phyloP scores from a whole-genome alignment of 306 rosid species.

The Datisca glomerata region DNA sequence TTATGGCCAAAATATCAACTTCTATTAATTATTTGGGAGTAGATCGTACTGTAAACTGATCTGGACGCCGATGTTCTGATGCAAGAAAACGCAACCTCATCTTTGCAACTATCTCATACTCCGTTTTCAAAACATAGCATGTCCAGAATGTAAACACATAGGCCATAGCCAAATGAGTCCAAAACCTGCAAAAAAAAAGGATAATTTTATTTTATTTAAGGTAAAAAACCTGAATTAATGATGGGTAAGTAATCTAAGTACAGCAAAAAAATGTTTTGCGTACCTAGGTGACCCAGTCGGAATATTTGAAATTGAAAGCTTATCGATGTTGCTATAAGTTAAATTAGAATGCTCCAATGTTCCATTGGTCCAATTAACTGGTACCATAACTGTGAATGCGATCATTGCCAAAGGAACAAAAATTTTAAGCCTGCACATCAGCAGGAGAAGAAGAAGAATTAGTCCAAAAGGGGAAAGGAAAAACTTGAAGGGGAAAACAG shows the following conservation, averaged over 20 bases:
- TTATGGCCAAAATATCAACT: too few species aligned
- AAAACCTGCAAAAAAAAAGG: constrained; percentile 53
- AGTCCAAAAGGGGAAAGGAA: too few species aligned
- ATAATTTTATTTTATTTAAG: background rate
- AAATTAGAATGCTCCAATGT: constrained; percentile 59
- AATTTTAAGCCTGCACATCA: constrained; percentile 68
- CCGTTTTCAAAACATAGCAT: constrained; percentile 69
- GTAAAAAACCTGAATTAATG: too few species aligned
- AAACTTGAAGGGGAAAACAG: too few species aligned
- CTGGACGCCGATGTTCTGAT: constrained; percentile 73
- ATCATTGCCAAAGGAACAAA: constrained; percentile 73
- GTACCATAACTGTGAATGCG: constrained; percentile 74
- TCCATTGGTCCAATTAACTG: constrained; percentile 88
- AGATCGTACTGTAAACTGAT: constrained; percentile 78
- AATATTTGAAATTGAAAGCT: constrained; percentile 89
- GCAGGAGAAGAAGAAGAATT: background rate
- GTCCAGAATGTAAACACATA: constrained; percentile 93
- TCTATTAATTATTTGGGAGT: too few species aligned
- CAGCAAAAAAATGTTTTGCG: background rate
- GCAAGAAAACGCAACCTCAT: constrained; percentile 90
- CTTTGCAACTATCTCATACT: constrained; percentile 65
- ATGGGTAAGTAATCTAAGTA: background rate
- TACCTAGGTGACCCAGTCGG: constrained; percentile 79
- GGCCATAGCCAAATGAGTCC: constrained; percentile 97
- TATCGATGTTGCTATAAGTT: constrained; percentile 58